A percentile compares a stretch with the other conserved stretches of the same genome.
Evolutionary conservation across 225 moss, liverwort and hornwort species (phyloP).

Genomic region (Asterella californica): DNA sequence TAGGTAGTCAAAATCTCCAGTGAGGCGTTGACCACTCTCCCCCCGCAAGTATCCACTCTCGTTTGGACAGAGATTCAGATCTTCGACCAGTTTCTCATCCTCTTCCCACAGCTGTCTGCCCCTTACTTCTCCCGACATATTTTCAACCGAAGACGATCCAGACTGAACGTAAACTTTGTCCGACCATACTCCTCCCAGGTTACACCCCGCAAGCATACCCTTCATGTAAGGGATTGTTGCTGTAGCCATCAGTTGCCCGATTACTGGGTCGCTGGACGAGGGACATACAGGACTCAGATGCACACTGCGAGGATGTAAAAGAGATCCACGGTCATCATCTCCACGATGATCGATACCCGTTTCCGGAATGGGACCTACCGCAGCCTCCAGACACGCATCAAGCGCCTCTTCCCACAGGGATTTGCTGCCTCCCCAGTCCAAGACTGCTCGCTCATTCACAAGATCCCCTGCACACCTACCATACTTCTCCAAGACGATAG

Average conservation of each 20-base stretch:
- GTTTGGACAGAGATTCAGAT: neutral
- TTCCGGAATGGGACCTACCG: neutral
- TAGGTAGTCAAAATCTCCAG: neutral
- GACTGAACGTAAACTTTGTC: neutral
- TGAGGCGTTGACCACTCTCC: neutral
- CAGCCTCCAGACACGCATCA: neutral
- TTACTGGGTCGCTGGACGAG: neutral
- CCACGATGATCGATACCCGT: neutral
- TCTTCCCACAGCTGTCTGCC: neutral
- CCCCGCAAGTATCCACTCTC: neutral
- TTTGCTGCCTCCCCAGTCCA: conserved; percentile 14
- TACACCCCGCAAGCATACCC: neutral
- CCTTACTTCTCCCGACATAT: neutral
- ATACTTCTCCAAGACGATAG: conserved; percentile 15
- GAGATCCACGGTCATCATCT: neutral
- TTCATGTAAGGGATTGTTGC: neutral
- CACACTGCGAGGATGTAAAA: neutral
- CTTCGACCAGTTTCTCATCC: neutral
- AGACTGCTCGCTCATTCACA: conserved; percentile 7
- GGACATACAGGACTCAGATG: neutral
- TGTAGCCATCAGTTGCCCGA: neutral
- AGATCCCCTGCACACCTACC: conserved; percentile 5
- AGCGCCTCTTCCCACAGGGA: conserved; percentile 15
- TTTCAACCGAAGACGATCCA: neutral
- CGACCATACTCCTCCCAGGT: conserved; percentile 14